A percentile compares a stretch with the other conserved stretches of the same genome.
These are phyloP conservation scores for Achlya hypogyna DNA, from an alignment of 352 stramenopile genomes.

Conservation along the genomic window DNA sequence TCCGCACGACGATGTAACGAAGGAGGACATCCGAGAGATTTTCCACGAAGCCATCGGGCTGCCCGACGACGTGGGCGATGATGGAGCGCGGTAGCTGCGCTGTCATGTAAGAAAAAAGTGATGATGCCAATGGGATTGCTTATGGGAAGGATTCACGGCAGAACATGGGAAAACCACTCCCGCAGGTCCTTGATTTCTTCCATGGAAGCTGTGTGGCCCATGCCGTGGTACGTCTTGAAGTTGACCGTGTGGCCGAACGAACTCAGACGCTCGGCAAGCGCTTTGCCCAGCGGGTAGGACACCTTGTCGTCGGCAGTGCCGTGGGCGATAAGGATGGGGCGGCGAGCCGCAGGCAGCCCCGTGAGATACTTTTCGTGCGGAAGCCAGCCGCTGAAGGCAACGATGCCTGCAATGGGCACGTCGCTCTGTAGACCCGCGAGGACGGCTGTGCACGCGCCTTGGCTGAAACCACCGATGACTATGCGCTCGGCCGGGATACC, in stretches of 20 bases:
- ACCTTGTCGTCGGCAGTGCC: conserved; percentile 8
- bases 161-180: neutral
- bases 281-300: neutral
- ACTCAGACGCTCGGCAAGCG: conserved; percentile 4
- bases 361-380: conserved; percentile 5
- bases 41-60: conserved; percentile 9
- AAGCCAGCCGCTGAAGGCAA: conserved; percentile 17
- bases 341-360: neutral
- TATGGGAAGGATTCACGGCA: neutral
- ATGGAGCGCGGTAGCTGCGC: too few species aligned
- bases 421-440: conserved; percentile 19
- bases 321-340: conserved; percentile 1
- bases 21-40: conserved; percentile 16
- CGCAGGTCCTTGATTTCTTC: neutral
- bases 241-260: neutral
- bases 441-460: conserved; percentile 47
- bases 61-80: too few species aligned
- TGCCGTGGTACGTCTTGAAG: conserved; percentile 17
- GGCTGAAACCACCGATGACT: conserved; percentile 68
- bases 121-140: neutral
- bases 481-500: conserved; percentile 51
- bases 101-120: too few species aligned
- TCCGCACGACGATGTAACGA: conserved; percentile 3
- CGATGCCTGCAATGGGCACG: conserved; percentile 2
- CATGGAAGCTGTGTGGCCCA: conserved; percentile 3